Evolutionary conservation across 1,284 basidiomycete genomes (phyloP).

Genomic region (Melampsora americana): DNA sequence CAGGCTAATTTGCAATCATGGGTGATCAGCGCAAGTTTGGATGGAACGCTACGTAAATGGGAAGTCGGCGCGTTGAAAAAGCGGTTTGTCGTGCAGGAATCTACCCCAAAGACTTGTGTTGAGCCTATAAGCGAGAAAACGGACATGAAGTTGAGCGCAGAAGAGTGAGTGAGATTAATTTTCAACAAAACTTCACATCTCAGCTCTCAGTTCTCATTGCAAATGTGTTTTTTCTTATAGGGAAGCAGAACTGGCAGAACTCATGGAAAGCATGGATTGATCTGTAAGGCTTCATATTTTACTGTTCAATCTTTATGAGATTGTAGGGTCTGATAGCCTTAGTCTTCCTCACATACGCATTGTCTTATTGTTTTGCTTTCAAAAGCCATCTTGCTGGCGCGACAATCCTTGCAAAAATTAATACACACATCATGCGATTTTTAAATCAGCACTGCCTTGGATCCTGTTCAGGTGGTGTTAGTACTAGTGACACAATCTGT

Average conservation of each 20-base stretch:
- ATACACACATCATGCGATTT: too few relatives aligned
- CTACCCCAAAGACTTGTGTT: too few relatives aligned
- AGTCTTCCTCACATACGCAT: too few relatives aligned
- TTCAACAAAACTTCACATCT: background rate
- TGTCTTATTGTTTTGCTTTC: too few relatives aligned
- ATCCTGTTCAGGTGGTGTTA: too few relatives aligned
- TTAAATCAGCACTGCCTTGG: too few relatives aligned
- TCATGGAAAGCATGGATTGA: constrained; percentile 9
- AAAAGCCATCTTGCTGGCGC: too few relatives aligned
- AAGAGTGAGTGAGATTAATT: background rate
- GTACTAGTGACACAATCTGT: too few relatives aligned
- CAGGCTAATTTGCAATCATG: constrained; percentile 60
- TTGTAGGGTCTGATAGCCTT: too few relatives aligned
- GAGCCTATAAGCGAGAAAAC: background rate
- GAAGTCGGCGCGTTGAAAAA: constrained; percentile 56
- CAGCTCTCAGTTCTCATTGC: background rate
- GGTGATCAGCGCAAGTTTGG: constrained; percentile 76
- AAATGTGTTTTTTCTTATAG: background rate
- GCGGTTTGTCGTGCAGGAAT: background rate
- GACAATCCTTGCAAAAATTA: too few relatives aligned
- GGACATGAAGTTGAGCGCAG: background rate
- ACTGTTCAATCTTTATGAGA: background rate
- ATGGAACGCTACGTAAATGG: constrained; percentile 81
- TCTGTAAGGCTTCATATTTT: background rate
- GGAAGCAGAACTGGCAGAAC: constrained; percentile 19